Evolutionary conservation across 73 alveolate genomes (phyloP), one percentile per base, ranked within the genome.

Genomic region (Uronychia setigera): DNA sequence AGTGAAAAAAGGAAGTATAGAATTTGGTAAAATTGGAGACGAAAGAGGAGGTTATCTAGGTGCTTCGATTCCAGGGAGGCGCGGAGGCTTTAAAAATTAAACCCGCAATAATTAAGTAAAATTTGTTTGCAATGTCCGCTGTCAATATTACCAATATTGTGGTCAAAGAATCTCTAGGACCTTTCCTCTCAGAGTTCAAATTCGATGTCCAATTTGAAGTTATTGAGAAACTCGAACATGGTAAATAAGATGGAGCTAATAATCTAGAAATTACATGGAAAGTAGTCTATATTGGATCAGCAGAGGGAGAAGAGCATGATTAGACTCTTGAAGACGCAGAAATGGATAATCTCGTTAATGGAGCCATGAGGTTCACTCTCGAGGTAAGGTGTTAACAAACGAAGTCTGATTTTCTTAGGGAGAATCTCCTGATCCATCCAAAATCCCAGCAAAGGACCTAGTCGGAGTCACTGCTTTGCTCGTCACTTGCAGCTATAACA

Each of bases 381-480:
- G 95, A 92, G 87, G 86, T 87, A 77, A 76, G 88, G n/a, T 19
- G 19, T 19, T 46, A 19, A 46, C 5, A 19, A 19, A 19, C 5
- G 67, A 5, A 46, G 67, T 46, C 19, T 19, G 5, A 19, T 46
- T 11, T 11, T 27, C 46, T 58, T 83, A 80, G 88, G 97, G 97
- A n/a, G 88, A 87, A 33, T 95, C 97, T 34, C 99, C 99, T 29
- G 99, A 97, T 92, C 92, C 90, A 32, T 31, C 89, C 32, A 88
- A 92, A 86, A 94, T 98, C 59, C 99, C 99, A 1, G 84, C 93
- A 77, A 87, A 93, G 35, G 98, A 94, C 35, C 60, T 97, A 57
- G 95, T 98, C 27, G 99, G 99, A 30, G 97, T 98, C 35, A 97
- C 99, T 57, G 99, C 99, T 83, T 82, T 98, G 80, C 83, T 98